phyloP scores from a whole-genome alignment of 2,329 filamentous ascomycete species.

The Apiospora kogelbergensis region DNA sequence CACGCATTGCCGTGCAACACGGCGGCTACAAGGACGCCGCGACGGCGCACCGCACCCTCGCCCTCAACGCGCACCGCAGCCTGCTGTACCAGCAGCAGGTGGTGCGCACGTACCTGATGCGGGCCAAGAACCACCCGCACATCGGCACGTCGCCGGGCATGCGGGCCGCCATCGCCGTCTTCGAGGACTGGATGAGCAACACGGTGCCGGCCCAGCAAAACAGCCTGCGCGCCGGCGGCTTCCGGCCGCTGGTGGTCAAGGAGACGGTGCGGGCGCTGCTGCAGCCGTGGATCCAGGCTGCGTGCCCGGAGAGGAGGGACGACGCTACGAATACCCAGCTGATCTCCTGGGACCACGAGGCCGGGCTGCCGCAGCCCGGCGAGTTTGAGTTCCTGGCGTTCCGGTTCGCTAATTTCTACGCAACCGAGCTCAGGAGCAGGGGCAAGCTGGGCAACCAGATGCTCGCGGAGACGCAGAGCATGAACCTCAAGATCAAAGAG shows the following conservation, averaged over 20 bases:
- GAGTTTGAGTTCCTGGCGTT: too few species aligned
- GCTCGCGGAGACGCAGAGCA: not conserved
- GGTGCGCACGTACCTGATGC: not conserved
- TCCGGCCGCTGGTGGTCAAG: not conserved
- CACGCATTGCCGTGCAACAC: not conserved
- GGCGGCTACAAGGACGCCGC: slow-evolving; percentile 1
- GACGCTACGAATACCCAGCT: too few species aligned
- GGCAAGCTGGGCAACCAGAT: slow-evolving; percentile 4
- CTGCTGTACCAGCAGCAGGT: not conserved
- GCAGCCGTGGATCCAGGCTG: not conserved
- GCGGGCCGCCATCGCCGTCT: not conserved
- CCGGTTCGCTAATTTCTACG: not conserved
- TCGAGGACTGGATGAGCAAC: not conserved
- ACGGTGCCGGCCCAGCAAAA: not conserved
- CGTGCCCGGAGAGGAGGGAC: too few species aligned
- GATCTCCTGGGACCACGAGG: too few species aligned
- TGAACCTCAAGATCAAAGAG: not conserved
- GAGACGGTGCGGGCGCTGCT: not conserved
- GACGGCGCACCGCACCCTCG: not conserved
- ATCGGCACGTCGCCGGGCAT: not conserved
- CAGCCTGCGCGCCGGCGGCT: not conserved
- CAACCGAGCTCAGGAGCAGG: not conserved
- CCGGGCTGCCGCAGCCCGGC: too few species aligned
- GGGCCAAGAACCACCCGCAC: not conserved
- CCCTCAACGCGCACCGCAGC: not conserved